Percentiles rank a stretch among this genome's conserved stretches.
Evolutionary conservation across 257 asterid species (phyloP).

Genomic region (Solanum appendiculatum): DNA sequence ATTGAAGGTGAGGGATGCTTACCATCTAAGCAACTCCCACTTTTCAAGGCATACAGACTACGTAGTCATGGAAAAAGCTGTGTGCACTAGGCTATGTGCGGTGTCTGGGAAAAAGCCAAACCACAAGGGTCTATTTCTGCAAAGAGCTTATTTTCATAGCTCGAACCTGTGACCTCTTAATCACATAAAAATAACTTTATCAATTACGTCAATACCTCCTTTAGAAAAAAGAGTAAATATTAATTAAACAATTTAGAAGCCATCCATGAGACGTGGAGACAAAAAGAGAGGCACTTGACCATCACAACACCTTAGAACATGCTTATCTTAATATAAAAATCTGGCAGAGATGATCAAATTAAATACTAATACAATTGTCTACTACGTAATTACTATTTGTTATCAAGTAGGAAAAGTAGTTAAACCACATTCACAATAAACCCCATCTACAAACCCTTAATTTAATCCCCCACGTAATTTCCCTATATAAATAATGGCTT

Average conservation of each 20-base stretch:
- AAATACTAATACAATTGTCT: background rate
- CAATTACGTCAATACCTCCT: fast-evolving
- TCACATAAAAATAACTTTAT: background rate
- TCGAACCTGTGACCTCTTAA: too few relatives aligned
- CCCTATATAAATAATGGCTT: conserved; percentile 5
- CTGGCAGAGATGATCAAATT: background rate
- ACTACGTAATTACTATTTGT: background rate
- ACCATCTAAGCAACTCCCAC: background rate
- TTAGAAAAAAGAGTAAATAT: background rate
- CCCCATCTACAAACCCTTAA: background rate
- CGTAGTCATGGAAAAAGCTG: too few relatives aligned
- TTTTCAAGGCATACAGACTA: background rate
- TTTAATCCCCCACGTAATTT: background rate
- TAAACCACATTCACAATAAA: conserved; percentile 20
- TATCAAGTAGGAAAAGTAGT: conserved; percentile 22
- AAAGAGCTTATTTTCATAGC: too few relatives aligned
- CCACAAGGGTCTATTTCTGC: background rate
- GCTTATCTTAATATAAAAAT: background rate
- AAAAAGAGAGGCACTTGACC: background rate
- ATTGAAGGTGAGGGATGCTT: background rate
- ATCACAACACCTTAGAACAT: background rate
- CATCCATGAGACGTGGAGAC: background rate
- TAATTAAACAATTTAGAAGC: background rate
- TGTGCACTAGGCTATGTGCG: background rate
- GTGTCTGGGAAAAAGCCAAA: too few relatives aligned